phyloP scores from a whole-genome alignment of 345 rosid genomes.

The Adansonia digitata region DNA sequence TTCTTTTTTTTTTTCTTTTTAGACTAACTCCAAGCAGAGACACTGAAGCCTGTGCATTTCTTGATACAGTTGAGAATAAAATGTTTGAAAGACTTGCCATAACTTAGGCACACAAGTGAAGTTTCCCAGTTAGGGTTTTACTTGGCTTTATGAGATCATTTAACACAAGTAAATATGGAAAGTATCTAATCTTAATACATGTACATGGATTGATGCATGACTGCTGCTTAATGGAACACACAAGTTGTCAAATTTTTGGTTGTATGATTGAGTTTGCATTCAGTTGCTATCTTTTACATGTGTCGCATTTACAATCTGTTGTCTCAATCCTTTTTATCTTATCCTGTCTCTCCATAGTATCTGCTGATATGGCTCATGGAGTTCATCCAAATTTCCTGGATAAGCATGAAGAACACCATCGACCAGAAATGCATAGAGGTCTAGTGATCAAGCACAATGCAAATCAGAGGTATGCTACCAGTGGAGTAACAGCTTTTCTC shows the following conservation, averaged over 20 bases:
- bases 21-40: not conserved
- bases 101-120: not conserved
- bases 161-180: not conserved
- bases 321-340: conserved; percentile 2
- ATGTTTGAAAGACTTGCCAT: not conserved
- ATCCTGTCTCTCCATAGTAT: conserved; percentile 39
- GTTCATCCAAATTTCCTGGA: conserved; percentile 84
- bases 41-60: not conserved
- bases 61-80: not conserved
- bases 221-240: not conserved
- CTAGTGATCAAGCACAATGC: conserved; percentile 95
- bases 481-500: conserved; percentile 84
- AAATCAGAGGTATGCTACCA: conserved; percentile 91
- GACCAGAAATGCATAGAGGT: conserved; percentile 86
- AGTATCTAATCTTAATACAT: not conserved
- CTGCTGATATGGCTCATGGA: conserved; percentile 99
- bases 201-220: not conserved
- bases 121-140: not conserved
- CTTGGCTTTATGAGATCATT: not conserved
- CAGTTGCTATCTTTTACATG: not conserved
- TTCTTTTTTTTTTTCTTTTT: too few relatives aligned
- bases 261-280: not conserved
- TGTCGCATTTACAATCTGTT: not conserved
- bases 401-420: conserved; percentile 88
- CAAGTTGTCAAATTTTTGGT: not conserved